A percentile compares a stretch with the other conserved stretches of the same genome.
Evolutionary conservation across 2,329 filamentous ascomycete genomes (phyloP).

Genomic region (Atkinsonella texensis): DNA sequence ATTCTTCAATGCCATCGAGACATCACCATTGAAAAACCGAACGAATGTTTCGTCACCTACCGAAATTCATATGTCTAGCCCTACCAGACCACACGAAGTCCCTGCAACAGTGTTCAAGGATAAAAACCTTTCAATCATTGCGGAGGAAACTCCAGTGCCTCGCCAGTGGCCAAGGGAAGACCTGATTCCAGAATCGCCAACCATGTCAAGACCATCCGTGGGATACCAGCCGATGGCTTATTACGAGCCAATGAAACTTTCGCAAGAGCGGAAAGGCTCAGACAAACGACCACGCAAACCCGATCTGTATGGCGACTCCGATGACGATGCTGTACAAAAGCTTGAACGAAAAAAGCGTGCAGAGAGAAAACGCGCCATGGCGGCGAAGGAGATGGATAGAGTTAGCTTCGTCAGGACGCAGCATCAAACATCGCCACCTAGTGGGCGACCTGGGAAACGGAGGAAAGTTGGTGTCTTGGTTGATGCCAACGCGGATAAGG

Average conservation of each 20-base stretch:
- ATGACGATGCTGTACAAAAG: constrained; percentile 19
- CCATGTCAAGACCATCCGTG: constrained; percentile 12
- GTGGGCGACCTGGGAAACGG: constrained; percentile 17
- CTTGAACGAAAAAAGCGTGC: constrained; percentile 25
- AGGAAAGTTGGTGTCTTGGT: constrained; percentile 9
- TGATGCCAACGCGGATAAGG: not conserved
- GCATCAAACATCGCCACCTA: constrained; percentile 8
- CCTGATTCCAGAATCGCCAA: constrained; percentile 26
- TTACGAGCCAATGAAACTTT: constrained; percentile 35
- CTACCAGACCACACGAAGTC: constrained; percentile 20
- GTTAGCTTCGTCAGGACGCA: constrained; percentile 24
- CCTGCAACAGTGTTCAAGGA: constrained; percentile 16
- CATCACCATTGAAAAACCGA: constrained; percentile 39
- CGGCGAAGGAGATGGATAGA: constrained; percentile 26
- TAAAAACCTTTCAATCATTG: constrained; percentile 8
- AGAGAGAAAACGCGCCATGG: constrained; percentile 26
- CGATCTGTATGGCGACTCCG: constrained; percentile 20
- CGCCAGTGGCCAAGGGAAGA: constrained; percentile 17
- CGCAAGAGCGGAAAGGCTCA: constrained; percentile 27
- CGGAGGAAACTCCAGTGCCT: constrained; percentile 16
- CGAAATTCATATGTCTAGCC: constrained; percentile 28
- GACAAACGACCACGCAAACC: constrained; percentile 14
- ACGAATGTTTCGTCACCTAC: constrained; percentile 35
- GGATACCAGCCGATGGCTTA: constrained; percentile 24
- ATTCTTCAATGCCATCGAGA: constrained; percentile 28